Evolutionary conservation across 148 eudicot genomes (phyloP).

Genomic region (Mesembryanthemum crystallinum): DNA sequence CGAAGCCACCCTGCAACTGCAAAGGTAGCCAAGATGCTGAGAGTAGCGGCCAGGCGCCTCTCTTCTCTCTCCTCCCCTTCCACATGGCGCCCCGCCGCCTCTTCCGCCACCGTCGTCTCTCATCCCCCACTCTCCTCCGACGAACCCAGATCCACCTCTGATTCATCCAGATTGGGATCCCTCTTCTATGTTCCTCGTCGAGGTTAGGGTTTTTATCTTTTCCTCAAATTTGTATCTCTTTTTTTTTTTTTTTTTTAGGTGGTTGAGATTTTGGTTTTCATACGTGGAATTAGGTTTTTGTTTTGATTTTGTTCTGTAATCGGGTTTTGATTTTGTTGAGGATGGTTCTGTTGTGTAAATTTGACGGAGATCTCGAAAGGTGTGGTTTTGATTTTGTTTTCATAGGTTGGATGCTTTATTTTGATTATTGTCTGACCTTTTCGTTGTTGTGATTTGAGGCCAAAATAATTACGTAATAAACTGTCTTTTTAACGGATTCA

Average conservation of each 20-base stretch:
- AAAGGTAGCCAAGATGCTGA: constrained; percentile 29
- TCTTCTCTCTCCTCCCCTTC: constrained; percentile 37
- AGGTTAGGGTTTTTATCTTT: constrained; percentile 29
- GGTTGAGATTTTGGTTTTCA: background rate
- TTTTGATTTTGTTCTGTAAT: background rate
- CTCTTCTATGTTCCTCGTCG: constrained; percentile 28
- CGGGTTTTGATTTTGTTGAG: background rate
- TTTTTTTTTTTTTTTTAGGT: background rate
- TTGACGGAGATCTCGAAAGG: background rate
- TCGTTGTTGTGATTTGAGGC: background rate
- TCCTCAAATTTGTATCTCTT: background rate
- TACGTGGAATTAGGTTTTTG: constrained; percentile 19
- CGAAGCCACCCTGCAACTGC: background rate
- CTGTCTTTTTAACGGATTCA: background rate
- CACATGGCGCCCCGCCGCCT: constrained; percentile 31
- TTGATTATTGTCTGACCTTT: too few species aligned
- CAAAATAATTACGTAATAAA: too few species aligned
- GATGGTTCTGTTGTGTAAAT: background rate
- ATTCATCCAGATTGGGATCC: constrained; percentile 17
- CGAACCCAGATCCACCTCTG: constrained; percentile 27
- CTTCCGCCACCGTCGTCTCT: constrained; percentile 23
- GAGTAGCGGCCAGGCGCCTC: constrained; percentile 40
- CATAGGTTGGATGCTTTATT: too few species aligned
- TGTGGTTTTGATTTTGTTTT: constrained; percentile 5
- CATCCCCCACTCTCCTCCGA: constrained; percentile 20